Percentiles rank a stretch among this genome's conserved stretches.
These are phyloP conservation scores for Bothriochloa decipiens DNA, from an alignment of 176 grass and related monocot genomes.

Conservation along the genomic window DNA sequence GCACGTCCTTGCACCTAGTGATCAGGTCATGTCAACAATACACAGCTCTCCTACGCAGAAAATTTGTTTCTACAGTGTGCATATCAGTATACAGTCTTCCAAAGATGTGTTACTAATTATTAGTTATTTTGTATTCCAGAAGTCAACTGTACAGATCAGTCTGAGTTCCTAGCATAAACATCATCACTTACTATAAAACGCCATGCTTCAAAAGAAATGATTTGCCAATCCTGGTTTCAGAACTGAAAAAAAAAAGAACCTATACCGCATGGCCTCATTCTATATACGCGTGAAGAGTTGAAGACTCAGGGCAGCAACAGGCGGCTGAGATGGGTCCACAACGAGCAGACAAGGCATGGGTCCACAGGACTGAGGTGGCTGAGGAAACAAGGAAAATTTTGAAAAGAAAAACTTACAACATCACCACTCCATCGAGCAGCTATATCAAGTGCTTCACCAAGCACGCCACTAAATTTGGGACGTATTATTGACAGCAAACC, in stretches of 20 bases:
- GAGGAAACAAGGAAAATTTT: neutral
- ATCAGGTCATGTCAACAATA: neutral
- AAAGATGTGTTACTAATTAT: neutral
- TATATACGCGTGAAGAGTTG: neutral
- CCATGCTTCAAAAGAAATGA: neutral
- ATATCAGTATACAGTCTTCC: slow-evolving; percentile 5
- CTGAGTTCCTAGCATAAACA: neutral
- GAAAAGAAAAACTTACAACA: slow-evolving; percentile 80
- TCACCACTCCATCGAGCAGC: slow-evolving; percentile 98
- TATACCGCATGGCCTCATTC: neutral
- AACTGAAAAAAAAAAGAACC: neutral
- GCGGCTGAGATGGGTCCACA: neutral
- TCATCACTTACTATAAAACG: neutral
- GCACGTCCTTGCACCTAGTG: neutral
- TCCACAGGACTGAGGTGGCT: neutral
- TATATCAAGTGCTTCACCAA: slow-evolving; percentile 94
- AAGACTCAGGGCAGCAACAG: neutral
- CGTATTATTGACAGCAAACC: slow-evolving; percentile 82
- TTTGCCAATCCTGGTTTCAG: neutral
- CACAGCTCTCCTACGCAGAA: neutral
- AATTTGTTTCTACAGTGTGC: neutral
- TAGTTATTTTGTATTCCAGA: neutral
- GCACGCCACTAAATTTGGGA: slow-evolving; percentile 96
- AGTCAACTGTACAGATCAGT: neutral
- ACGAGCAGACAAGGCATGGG: neutral